Evolutionary conservation across 1,284 basidiomycete genomes (phyloP).

Genomic region (Chalciporus sp.): DNA sequence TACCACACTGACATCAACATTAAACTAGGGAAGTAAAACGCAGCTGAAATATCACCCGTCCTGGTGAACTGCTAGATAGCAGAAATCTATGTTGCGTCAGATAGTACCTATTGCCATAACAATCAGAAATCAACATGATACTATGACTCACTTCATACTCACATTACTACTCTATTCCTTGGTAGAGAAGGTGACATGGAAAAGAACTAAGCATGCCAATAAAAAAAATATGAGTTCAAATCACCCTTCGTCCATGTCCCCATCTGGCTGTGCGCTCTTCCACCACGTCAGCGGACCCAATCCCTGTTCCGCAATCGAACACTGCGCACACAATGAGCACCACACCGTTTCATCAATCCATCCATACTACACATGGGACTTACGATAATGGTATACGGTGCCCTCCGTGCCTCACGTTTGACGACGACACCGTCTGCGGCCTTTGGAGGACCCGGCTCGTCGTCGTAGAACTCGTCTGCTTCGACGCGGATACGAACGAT

Average conservation of each 20-base stretch:
- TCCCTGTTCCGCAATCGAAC: slow-evolving; percentile 89
- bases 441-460: slow-evolving; percentile 86
- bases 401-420: slow-evolving; percentile 52
- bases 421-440: slow-evolving; percentile 67
- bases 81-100: too few species aligned
- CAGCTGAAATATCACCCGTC: too few species aligned
- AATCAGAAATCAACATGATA: too few species aligned
- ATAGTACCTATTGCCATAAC: too few species aligned
- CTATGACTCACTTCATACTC: too few species aligned
- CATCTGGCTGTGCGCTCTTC: slow-evolving; percentile 52
- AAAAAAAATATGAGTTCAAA: background rate
- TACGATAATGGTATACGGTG: slow-evolving; percentile 79
- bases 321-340: slow-evolving; percentile 46
- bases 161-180: background rate
- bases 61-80: too few species aligned
- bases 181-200: background rate
- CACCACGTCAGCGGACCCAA: slow-evolving; percentile 79
- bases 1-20: too few species aligned
- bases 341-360: background rate
- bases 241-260: slow-evolving; percentile 39
- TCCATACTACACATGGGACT: slow-evolving; percentile 27
- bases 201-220: background rate
- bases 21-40: too few species aligned
- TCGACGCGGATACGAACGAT: slow-evolving; percentile 88
- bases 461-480: slow-evolving; percentile 87